Evolutionary conservation across 768 basidiomycete species (phyloP).

Genomic region (Agaricus subrufescens): DNA sequence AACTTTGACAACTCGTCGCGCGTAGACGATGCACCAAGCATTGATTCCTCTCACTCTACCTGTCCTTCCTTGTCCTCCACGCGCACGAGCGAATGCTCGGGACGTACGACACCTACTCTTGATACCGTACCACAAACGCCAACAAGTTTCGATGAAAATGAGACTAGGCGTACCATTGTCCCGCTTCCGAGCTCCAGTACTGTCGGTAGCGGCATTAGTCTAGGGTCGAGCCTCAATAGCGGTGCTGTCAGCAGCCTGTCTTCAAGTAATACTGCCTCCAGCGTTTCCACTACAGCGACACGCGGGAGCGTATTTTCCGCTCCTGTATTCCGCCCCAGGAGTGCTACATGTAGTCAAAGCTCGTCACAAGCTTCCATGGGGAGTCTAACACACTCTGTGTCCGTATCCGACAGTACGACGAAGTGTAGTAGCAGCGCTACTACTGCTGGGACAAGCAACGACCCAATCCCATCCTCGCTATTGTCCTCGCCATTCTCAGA

Average conservation of each 20-base stretch:
- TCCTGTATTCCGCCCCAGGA: not conserved
- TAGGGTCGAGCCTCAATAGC: slow-evolving; percentile 3
- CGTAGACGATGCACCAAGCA: slow-evolving; percentile 7
- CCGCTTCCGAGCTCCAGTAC: slow-evolving; percentile 12
- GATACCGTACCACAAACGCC: slow-evolving; percentile 28
- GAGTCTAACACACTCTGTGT: not conserved
- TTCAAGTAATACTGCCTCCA: not conserved
- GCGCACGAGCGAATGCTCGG: slow-evolving; percentile 17
- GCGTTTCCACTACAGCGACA: not conserved
- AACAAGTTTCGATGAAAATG: slow-evolving; percentile 22
- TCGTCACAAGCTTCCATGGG: not conserved
- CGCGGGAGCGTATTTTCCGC: not conserved
- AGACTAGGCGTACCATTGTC: slow-evolving; percentile 2
- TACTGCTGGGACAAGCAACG: not conserved
- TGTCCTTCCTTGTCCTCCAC: slow-evolving; percentile 16
- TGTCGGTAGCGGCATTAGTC: slow-evolving; percentile 1
- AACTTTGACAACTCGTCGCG: not conserved
- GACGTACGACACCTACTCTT: slow-evolving; percentile 17
- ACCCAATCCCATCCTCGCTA: not conserved
- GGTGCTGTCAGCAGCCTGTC: not conserved
- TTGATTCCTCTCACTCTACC: slow-evolving; percentile 12
- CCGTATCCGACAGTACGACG: not conserved
- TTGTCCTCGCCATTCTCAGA: not conserved
- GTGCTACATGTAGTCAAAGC: too few relatives aligned
- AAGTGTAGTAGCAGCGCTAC: not conserved